These are phyloP conservation scores for Ogataea philodendri DNA, from an alignment of 805 yeast genomes.

Conservation along the genomic window DNA sequence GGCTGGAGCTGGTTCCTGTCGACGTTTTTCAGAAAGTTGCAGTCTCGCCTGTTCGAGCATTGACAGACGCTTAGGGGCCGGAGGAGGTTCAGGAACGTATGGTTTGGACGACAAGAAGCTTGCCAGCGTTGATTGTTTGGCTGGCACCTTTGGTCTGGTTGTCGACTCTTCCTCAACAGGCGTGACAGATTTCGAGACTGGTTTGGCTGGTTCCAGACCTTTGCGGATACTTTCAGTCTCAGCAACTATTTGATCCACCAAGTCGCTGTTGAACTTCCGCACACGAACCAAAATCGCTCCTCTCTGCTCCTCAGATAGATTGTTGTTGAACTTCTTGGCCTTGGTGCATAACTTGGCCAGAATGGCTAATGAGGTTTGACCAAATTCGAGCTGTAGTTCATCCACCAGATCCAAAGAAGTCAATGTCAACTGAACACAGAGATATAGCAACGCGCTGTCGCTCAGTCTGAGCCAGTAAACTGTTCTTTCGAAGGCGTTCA, in stretches of 20 bases:
- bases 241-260: conserved; percentile 52
- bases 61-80: conserved; percentile 26
- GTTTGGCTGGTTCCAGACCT: conserved; percentile 5
- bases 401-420: conserved; percentile 63
- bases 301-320: conserved; percentile 64
- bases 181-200: not conserved
- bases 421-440: conserved; percentile 71
- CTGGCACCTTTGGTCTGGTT: not conserved
- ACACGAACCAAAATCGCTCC: conserved; percentile 62
- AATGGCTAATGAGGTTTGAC: conserved; percentile 53
- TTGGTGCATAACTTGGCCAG: conserved; percentile 61
- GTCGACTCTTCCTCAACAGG: not conserved
- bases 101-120: conserved; percentile 12
- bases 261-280: conserved; percentile 46
- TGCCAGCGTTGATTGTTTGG: conserved; percentile 9
- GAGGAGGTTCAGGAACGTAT: conserved; percentile 6
- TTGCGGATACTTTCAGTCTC: conserved; percentile 39
- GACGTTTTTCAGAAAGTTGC: conserved; percentile 28
- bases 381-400: conserved; percentile 49
- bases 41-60: conserved; percentile 28
- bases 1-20: conserved; percentile 45
- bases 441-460: conserved; percentile 66
- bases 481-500: conserved; percentile 64
- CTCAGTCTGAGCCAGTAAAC: conserved; percentile 81
- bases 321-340: conserved; percentile 67